Evolutionary conservation across 495 filamentous ascomycete genomes (phyloP), one percentile per base, ranked within the genome.

Genomic region (Podospora didyma): DNA sequence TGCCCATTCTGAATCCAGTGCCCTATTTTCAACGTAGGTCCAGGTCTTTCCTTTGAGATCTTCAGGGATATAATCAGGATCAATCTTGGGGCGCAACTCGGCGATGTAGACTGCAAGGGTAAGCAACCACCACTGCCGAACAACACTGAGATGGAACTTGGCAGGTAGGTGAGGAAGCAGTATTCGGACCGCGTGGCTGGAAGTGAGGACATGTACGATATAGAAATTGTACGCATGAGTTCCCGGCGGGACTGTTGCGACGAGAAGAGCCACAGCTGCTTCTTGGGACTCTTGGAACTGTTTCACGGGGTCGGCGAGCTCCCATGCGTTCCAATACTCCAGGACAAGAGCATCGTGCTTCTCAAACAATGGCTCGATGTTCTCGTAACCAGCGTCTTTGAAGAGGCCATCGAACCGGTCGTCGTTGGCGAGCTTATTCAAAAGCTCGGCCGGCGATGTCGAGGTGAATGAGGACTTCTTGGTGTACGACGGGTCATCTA

Each of bases 291-390:
- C 81, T 51, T 85, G 78, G 70, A 97, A 95, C 62, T 88, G 86
- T 50, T 82, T 78, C 31, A 74, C 72, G 0, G 87, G 85, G 50
- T 89, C 74, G 16, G 54, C 57, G 42, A 92, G 76, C 19, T 78
- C 77, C 89, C 90, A 93, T 14, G 88, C 84, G 59, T 95, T 93
- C 89, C 89, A 97, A 74, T 96, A 88, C 49, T 92, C 84, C 35
- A 96, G 70, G 3, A 94, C 71, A 0, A 80, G 75, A n/a, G 76
- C 72, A 68, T 93, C 89, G 51, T 84, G 82, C 46, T 84, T 72
- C n/a, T 76, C 62, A 64, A 96, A 87, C 7, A 96, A 72, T 6
- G 71, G 69, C 3, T 80, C 75, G 39, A 94, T 79, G 64, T 94
- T 91, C 39, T 81, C 69, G 50, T 77, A 71, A 11, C 83, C 86